Evolutionary conservation across 805 yeast species (phyloP).

Genomic region (Lachancea sp.): DNA sequence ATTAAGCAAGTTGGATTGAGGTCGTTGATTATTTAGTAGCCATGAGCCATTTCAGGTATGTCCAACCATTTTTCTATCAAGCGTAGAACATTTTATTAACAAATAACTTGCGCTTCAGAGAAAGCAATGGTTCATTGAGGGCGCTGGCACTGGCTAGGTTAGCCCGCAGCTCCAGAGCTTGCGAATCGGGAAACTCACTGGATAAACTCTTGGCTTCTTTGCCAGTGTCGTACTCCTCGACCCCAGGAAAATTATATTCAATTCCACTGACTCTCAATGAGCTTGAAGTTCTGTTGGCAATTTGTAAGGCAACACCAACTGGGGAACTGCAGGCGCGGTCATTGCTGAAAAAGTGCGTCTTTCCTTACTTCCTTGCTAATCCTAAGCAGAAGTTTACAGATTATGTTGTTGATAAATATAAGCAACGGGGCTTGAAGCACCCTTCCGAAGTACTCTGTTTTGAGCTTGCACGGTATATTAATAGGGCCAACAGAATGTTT

Average conservation of each 20-base stretch:
- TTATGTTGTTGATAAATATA: conserved; percentile 28
- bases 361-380: conserved; percentile 44
- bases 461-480: conserved; percentile 31
- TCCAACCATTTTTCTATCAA: background rate
- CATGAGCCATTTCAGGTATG: conserved; percentile 9
- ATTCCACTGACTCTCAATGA: conserved; percentile 47
- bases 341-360: conserved; percentile 37
- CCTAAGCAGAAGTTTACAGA: conserved; percentile 45
- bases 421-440: conserved; percentile 31
- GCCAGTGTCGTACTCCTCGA: conserved; percentile 26
- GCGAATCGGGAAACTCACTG: conserved; percentile 8
- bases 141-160: conserved; percentile 7
- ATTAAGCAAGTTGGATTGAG: too few relatives aligned
- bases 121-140: conserved; percentile 5
- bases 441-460: conserved; percentile 38
- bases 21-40: background rate
- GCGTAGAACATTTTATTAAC: background rate
- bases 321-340: conserved; percentile 35
- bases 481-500: conserved; percentile 23
- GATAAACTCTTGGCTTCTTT: conserved; percentile 21
- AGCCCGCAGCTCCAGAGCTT: background rate
- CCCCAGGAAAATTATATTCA: conserved; percentile 24
- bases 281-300: conserved; percentile 47
- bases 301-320: conserved; percentile 37
- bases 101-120: background rate